Percentiles rank a stretch among this genome's conserved stretches.
These are phyloP conservation scores for Linum lewisii DNA, from an alignment of 345 rosid genomes.

Conservation along the genomic window DNA sequence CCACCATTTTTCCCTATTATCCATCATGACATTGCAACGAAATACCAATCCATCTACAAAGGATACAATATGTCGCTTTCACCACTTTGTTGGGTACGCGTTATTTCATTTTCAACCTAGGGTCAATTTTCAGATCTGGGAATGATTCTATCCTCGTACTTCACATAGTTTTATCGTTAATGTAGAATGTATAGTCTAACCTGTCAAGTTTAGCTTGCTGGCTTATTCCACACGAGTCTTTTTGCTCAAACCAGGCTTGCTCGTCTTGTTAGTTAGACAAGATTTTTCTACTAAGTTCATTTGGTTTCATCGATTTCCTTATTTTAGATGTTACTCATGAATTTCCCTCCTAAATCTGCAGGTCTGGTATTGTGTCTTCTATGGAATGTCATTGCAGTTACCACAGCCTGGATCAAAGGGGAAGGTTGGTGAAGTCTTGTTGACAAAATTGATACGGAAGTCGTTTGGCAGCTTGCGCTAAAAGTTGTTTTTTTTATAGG, in stretches of 20 bases:
- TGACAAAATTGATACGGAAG: constrained; percentile 4
- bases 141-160: neutral
- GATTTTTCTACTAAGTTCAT: no score
- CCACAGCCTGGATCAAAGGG: constrained; percentile 85
- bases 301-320: no score
- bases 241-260: no score
- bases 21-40: constrained; percentile 92
- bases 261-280: neutral
- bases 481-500: constrained; percentile 33
- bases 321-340: no score
- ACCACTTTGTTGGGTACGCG: constrained; percentile 75
- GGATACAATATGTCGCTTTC: constrained; percentile 78
- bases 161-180: neutral
- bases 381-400: constrained; percentile 86
- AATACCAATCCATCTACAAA: constrained; percentile 89
- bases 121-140: neutral
- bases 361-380: constrained; percentile 68
- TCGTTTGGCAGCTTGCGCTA: constrained; percentile 11
- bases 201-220: neutral
- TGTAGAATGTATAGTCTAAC: neutral
- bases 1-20: constrained; percentile 88
- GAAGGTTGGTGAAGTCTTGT: constrained; percentile 42
- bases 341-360: constrained; percentile 25
- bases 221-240: no score
- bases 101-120: neutral